phyloP scores from a whole-genome alignment of 495 filamentous ascomycete species.

The Annulohypoxylon nitens region DNA sequence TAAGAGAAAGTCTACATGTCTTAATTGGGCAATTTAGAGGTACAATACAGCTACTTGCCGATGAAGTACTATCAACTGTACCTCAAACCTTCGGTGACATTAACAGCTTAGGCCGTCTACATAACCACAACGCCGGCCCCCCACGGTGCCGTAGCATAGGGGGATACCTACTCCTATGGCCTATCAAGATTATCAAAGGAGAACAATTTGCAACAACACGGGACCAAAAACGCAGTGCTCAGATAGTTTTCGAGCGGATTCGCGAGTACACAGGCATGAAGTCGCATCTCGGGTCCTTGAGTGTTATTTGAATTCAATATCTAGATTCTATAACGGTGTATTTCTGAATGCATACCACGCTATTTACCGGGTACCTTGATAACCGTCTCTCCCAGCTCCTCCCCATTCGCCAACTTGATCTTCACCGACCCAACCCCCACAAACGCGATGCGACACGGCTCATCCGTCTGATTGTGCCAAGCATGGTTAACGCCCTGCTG shows the following conservation, averaged over 20 bases:
- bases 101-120: constrained; percentile 36
- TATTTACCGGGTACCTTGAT: constrained; percentile 20
- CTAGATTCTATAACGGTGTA: neutral
- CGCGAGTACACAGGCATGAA: constrained; percentile 54
- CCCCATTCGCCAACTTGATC: constrained; percentile 48
- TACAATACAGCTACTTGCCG: constrained; percentile 42
- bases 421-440: constrained; percentile 51
- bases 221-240: constrained; percentile 36
- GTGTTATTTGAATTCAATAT: constrained; percentile 38
- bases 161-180: constrained; percentile 50
- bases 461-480: constrained; percentile 52
- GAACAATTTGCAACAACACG: constrained; percentile 28
- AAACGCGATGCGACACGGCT: constrained; percentile 50
- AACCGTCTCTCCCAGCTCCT: constrained; percentile 47
- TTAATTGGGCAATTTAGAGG: constrained; percentile 25
- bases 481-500: constrained; percentile 54
- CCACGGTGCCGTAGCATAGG: constrained; percentile 42
- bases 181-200: constrained; percentile 48
- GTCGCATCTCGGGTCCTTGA: constrained; percentile 43
- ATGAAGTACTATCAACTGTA: constrained; percentile 49
- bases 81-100: constrained; percentile 46
- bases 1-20: constrained; percentile 18
- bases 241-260: constrained; percentile 48
- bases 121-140: constrained; percentile 20
- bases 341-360: neutral